Base-by-base conservation (phyloP, 2,329 filamentous ascomycete genomes). In the Aspergillus puulaauensis region DNA sequence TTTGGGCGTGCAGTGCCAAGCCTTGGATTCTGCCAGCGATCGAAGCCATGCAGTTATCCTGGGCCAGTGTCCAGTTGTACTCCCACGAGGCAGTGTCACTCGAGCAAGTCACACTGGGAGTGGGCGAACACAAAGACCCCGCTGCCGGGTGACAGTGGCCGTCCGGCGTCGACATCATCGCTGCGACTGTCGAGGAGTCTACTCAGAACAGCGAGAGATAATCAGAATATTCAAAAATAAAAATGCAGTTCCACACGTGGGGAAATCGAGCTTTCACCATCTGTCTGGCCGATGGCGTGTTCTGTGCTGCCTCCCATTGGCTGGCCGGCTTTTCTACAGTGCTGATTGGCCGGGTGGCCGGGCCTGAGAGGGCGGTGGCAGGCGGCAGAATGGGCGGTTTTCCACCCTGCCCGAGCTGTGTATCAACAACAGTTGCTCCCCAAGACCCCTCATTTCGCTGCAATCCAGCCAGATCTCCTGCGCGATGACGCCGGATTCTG, bases 251-350 rank as follows among this genome's bases (percentile, higher is more conserved):
- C 59, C 61, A 64, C 61, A 61, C 56, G 60, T 64, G 57, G 61
- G 61, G 48, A 53, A 37, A 21, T 14, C 11, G 46, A 51, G 45
- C 59, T 70, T 68, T 67, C 70, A 72, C 65, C 70, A 73, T 73
- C 70, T 53, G 52, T 47, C 58, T 53, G 44, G 52, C 47, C 57
- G 68, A 73, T 73, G 70, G 70, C 70, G 70, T 69, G 69, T 72
- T 69, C 68, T 59, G 33, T 19, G 43, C 37, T 2, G 0, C 0
- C 27, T 37, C 39, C 66, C 54, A 73, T 73, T 72, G 70, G 70
- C 4, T 17, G 19, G 11, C 2, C 8, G 19, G 6, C 4, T 4
- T 27, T 8, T 14, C 12, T 14, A 12, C 27, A 33, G n/a, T 1
- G 15, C 21, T 60, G 50, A 63, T 63, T 63, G 61, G 62, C 12